Base-by-base conservation (phyloP, 108 stramenopile species). In the Skeletonema costatum region DNA sequence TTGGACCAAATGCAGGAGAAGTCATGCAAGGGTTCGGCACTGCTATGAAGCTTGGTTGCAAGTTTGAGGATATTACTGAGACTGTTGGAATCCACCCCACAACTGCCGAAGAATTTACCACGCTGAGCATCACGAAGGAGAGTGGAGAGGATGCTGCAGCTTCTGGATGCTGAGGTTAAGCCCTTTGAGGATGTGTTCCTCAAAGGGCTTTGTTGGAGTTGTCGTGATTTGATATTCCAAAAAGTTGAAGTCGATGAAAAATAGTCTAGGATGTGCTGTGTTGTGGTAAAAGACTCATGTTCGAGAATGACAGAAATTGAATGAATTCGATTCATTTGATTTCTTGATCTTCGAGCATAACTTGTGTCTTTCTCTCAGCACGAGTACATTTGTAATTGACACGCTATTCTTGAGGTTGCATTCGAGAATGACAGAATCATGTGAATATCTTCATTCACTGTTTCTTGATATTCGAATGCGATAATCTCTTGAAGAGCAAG, bases 71-170 rank as follows among this genome's bases (percentile, higher is more conserved):
- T 68, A 85, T 98, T 36, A 80, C 32, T 19, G 87, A 88, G 46
- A 97, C 97, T 14, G 97, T 99, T 8, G 99, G 99, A 42, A 99
- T 99, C 75, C 99, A 99, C 76, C 99, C 99, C 7, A 99, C 98
- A 13, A 82, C 84, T 14, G 94, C 94, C 7, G 98, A 99, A 80
- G 97, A 97, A 75, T 85, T 99, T 85, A 95, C 95, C 12, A 86
- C 90, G 11, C 69, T 97, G 29, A 83, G 77, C 31, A 84, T 96
- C 38, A 94, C 96, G 62, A 97, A 96, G 89, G 87, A 85, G 59
- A 93, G 94, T 73, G 98, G 97, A 61, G 95, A 87, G 64, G 87
- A 88, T 75, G 94, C 96, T 78, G 87, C 91, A 78, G 96, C 97
- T 74, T 86, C 90, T 38, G 96, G 96, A 33, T 99, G 98, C 98